These are phyloP conservation scores for Claviceps purpurea DNA, from an alignment of 2,329 filamentous ascomycete species.

Conservation along the genomic window DNA sequence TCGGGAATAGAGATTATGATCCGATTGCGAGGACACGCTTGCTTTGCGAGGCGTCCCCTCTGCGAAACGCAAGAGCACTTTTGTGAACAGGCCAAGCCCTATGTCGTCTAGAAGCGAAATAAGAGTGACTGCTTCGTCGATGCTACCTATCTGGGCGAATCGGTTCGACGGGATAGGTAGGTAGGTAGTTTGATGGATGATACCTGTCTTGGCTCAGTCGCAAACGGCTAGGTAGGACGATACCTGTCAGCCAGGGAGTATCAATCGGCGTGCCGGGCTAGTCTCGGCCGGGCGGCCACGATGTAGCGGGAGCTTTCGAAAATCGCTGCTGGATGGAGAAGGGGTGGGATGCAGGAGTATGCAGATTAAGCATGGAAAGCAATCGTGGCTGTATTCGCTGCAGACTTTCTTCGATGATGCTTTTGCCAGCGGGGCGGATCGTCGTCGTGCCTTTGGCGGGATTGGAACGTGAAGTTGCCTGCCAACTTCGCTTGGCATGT, in stretches of 20 bases:
- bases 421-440: background rate
- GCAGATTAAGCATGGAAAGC: background rate
- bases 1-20: background rate
- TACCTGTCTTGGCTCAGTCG: background rate
- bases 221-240: background rate
- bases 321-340: background rate
- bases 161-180: background rate
- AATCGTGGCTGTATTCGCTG: background rate
- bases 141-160: background rate
- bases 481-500: too few species aligned
- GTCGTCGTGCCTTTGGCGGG: background rate
- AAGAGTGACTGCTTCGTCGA: background rate
- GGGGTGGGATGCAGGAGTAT: background rate
- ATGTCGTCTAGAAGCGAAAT: background rate
- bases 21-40: background rate
- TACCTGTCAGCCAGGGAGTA: background rate
- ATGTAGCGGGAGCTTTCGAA: background rate
- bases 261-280: background rate
- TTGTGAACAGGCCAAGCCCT: background rate
- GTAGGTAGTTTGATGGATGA: background rate
- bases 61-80: background rate
- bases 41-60: background rate
- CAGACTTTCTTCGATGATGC: background rate
- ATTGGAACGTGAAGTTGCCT: background rate
- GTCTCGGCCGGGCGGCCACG: slow-evolving; percentile 5